phyloP scores from a whole-genome alignment of 2,329 filamentous ascomycete genomes.

The Colletotrichum musae region DNA sequence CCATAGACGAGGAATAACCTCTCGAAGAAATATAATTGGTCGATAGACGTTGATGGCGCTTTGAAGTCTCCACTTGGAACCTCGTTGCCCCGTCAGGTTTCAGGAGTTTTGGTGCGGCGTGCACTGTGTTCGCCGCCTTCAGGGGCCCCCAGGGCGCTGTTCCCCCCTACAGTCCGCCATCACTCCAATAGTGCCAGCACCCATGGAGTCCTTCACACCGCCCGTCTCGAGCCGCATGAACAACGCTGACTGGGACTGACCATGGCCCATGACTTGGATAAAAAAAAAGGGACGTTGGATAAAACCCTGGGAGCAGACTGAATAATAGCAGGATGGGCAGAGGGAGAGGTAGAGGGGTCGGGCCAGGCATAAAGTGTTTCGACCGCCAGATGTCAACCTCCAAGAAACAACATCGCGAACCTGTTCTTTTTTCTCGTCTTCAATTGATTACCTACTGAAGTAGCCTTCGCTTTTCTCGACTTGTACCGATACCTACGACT shows the following conservation, averaged over 20 bases:
- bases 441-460: slow-evolving; percentile 1
- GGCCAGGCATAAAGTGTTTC: slow-evolving; percentile 38
- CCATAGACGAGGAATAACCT: slow-evolving; percentile 1
- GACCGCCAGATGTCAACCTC: slow-evolving; percentile 31
- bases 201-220: slow-evolving; percentile 16
- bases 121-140: slow-evolving; percentile 15
- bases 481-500: background rate
- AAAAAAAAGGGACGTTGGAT: slow-evolving; percentile 17
- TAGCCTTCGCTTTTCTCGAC: background rate
- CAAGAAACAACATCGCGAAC: slow-evolving; percentile 32
- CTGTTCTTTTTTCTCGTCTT: slow-evolving; percentile 1
- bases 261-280: slow-evolving; percentile 36
- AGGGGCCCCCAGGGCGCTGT: too few relatives aligned
- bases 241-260: slow-evolving; percentile 36
- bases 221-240: slow-evolving; percentile 34
- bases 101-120: slow-evolving; percentile 40
- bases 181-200: slow-evolving; percentile 9
- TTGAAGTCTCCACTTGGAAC: background rate
- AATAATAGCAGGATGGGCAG: slow-evolving; percentile 3
- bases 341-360: slow-evolving; percentile 1
- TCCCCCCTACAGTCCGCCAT: too few relatives aligned
- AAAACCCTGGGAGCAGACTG: slow-evolving; percentile 5
- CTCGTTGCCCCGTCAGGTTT: slow-evolving; percentile 53
- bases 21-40: slow-evolving; percentile 10
- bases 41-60: background rate